Evolutionary conservation across 305 asterid genomes (phyloP).

Genomic region (Fraxinus paxiana): DNA sequence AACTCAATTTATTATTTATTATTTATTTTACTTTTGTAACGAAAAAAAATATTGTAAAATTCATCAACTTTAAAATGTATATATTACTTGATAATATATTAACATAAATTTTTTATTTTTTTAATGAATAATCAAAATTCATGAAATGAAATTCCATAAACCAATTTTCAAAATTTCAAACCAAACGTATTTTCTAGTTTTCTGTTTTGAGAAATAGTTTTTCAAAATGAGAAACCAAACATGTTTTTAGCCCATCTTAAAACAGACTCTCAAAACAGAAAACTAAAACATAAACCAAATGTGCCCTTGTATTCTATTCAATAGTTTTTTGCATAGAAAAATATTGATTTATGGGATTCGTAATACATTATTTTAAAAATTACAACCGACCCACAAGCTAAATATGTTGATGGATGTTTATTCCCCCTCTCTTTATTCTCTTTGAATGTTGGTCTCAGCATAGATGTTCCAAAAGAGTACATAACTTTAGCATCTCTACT

Average conservation of each 20-base stretch:
- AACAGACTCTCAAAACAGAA: neutral
- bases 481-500: neutral
- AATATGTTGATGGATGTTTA: neutral
- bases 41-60: neutral
- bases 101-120: neutral
- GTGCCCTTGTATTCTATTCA: neutral
- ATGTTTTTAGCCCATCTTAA: neutral
- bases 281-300: neutral
- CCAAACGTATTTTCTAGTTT: neutral
- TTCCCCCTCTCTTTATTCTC: neutral
- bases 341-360: neutral
- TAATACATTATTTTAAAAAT: neutral
- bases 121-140: neutral
- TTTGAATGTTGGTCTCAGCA: constrained; percentile 8
- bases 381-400: neutral
- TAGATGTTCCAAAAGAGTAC: constrained; percentile 4
- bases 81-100: neutral
- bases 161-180: neutral
- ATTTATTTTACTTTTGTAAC: neutral
- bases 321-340: constrained; percentile 2
- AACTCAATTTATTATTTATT: neutral
- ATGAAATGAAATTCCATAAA: neutral
- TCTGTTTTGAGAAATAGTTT: neutral
- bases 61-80: neutral
- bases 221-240: neutral